These are phyloP conservation scores for Prunella vulgaris DNA, from an alignment of 257 asterid genomes.

Conservation along the genomic window DNA sequence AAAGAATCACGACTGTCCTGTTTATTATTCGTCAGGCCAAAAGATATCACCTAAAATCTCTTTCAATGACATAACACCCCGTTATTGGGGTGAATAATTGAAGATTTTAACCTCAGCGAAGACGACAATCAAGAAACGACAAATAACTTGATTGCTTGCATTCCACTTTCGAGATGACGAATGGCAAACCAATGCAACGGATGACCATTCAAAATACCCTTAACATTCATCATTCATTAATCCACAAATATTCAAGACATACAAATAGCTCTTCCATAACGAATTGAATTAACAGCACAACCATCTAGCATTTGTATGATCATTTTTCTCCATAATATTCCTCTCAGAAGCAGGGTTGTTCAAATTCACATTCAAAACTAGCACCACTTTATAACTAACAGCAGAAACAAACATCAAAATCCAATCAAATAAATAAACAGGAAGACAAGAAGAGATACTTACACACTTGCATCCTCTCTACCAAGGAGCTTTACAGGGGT, in stretches of 20 bases:
- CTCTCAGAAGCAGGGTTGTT: not conserved
- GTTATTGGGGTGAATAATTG: not conserved
- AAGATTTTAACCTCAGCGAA: not conserved
- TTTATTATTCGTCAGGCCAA: not conserved
- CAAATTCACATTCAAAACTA: not conserved
- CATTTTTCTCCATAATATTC: not conserved
- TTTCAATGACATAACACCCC: not conserved
- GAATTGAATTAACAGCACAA: not conserved
- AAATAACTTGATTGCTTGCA: not conserved
- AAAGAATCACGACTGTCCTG: not conserved
- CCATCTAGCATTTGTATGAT: not conserved
- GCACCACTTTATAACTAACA: not conserved
- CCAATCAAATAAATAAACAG: slow-evolving; percentile 11
- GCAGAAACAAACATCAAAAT: not conserved
- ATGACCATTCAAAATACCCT: not conserved
- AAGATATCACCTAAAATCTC: not conserved
- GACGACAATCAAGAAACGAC: not conserved
- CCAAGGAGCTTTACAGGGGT: slow-evolving; percentile 95
- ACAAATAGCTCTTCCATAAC: not conserved
- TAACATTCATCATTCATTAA: not conserved
- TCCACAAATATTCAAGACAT: slow-evolving; percentile 5
- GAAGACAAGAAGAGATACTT: too few species aligned
- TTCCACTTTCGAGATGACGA: not conserved
- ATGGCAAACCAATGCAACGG: not conserved
- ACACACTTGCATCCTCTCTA: slow-evolving; percentile 89